Base-by-base conservation (phyloP, 768 basidiomycete species). In the Cyclocybe cylindracea region DNA sequence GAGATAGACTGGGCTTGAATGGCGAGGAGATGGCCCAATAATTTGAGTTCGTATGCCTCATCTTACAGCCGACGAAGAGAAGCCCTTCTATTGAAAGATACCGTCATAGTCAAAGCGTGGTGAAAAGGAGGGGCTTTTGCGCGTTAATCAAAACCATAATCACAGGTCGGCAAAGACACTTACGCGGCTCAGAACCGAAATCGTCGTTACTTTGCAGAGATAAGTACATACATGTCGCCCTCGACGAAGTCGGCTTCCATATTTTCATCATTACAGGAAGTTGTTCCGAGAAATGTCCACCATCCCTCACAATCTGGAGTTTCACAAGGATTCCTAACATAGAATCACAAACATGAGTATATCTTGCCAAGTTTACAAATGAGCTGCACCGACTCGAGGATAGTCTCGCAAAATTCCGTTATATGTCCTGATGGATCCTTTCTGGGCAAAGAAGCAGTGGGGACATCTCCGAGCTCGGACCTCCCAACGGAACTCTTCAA, bases 301-400 rank as follows among this genome's bases (percentile, higher is more conserved):
- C 19, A 3, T 11, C 34, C 49, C 44, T 40, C 40, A 44, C 24
- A 18, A 36, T 39, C 35, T 7, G 42, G 35, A 39, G 39, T 44
- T 53, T 52, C 58, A 24, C 55, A 57, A 41, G 42, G 2, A 14
- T 10, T 13, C 37, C 53, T 49, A 49, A 57, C 40, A 53, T 54
- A 54, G 49, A 48, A 35, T 29, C 34, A n/a, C 32, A 43, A 55
- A 47, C 53, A 48, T 60, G 55, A 56, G 55, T 57, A 55, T 39
- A 52, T 13, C 16, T 44, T 53, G 14, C 53, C 55, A 52, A 46
- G 50, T 54, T 39, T 55, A 46, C 36, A 31, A 32, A 19, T 41
- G 44, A 42, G 29, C 38, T 52, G 44, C 24, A 46, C 50, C 50
- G 50, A 55, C 40, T 53, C 50, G 55, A 53, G 51, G 16, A 35